A percentile compares a stretch with the other conserved stretches of the same genome.
Conservation (phyloP, 768 basidiomycete species). For the Collybia nuda region DNA sequence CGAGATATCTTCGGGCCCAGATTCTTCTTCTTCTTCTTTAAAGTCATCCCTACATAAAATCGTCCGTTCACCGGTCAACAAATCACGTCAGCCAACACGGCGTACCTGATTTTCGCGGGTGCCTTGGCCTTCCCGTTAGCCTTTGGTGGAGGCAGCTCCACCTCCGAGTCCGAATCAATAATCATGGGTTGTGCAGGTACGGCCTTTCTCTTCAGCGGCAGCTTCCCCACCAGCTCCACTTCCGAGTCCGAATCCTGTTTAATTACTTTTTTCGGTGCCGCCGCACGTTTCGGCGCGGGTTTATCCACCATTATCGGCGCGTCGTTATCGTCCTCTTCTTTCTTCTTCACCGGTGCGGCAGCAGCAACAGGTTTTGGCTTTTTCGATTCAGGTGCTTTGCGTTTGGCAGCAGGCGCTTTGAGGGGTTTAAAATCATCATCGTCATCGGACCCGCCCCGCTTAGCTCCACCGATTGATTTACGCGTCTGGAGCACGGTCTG, state of each 20-base stretch:
- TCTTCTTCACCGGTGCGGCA: slow-evolving; percentile 13
- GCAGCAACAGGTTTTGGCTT: slow-evolving; percentile 24
- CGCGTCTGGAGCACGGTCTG: slow-evolving; percentile 46
- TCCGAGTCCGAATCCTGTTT: slow-evolving; percentile 18
- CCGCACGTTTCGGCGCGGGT: slow-evolving; percentile 13
- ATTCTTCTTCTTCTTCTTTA: slow-evolving; percentile 1
- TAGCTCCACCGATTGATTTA: slow-evolving; percentile 40
- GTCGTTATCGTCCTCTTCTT: slow-evolving; percentile 23
- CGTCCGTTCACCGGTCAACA: background rate
- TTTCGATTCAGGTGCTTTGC: slow-evolving; percentile 31
- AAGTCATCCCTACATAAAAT: slow-evolving; percentile 6
- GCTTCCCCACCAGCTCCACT: slow-evolving; percentile 7
- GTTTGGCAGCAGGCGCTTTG: slow-evolving; percentile 40
- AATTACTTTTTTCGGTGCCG: slow-evolving; percentile 14
- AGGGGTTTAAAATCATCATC: slow-evolving; percentile 50
- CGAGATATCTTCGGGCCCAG: slow-evolving; percentile 10
- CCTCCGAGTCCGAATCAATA: slow-evolving; percentile 25
- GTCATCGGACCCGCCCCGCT: slow-evolving; percentile 32
- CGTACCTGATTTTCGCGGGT: slow-evolving; percentile 7
- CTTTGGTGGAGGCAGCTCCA: slow-evolving; percentile 13
- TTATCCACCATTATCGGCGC: slow-evolving; percentile 18
- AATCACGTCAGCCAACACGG: too few relatives aligned
- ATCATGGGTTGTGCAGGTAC: slow-evolving; percentile 13
- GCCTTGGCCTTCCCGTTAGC: slow-evolving; percentile 13
- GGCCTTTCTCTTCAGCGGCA: slow-evolving; percentile 12